phyloP scores from a whole-genome alignment of 495 filamentous ascomycete species.

The Talaromyces liani region DNA sequence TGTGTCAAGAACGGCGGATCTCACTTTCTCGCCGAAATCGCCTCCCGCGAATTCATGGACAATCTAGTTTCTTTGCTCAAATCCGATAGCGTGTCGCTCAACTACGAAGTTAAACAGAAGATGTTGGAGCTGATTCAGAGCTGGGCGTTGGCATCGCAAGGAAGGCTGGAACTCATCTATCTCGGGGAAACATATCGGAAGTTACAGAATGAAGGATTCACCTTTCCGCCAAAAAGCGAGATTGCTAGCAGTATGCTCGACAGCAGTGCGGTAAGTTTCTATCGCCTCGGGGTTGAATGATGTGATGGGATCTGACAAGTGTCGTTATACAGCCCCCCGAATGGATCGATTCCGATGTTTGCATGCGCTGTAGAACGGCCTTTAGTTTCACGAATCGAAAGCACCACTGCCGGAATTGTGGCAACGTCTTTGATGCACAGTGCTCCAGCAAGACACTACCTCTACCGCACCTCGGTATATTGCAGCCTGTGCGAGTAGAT shows the following conservation, averaged over 20 bases:
- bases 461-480: slow-evolving; percentile 85
- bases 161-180: slow-evolving; percentile 74
- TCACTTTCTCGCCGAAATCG: slow-evolving; percentile 94
- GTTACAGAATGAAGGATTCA: slow-evolving; percentile 75
- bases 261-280: slow-evolving; percentile 75
- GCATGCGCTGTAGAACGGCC: slow-evolving; percentile 90
- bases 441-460: slow-evolving; percentile 87
- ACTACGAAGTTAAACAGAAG: slow-evolving; percentile 77
- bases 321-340: slow-evolving; percentile 67
- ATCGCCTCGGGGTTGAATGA: background rate
- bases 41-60: slow-evolving; percentile 97
- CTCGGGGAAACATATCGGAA: slow-evolving; percentile 78
- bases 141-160: slow-evolving; percentile 88
- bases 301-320: background rate
- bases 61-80: slow-evolving; percentile 87
- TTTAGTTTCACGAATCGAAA: slow-evolving; percentile 98
- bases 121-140: slow-evolving; percentile 89
- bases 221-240: slow-evolving; percentile 80
- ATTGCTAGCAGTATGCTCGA: slow-evolving; percentile 94
- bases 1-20: slow-evolving; percentile 97
- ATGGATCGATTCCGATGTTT: slow-evolving; percentile 97
- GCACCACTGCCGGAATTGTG: slow-evolving; percentile 96
- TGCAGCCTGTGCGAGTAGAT: slow-evolving; percentile 89
- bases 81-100: slow-evolving; percentile 66
- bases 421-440: slow-evolving; percentile 89